Evolutionary conservation across 345 rosid species (phyloP).

Genomic region (Gossypium arboreum): DNA sequence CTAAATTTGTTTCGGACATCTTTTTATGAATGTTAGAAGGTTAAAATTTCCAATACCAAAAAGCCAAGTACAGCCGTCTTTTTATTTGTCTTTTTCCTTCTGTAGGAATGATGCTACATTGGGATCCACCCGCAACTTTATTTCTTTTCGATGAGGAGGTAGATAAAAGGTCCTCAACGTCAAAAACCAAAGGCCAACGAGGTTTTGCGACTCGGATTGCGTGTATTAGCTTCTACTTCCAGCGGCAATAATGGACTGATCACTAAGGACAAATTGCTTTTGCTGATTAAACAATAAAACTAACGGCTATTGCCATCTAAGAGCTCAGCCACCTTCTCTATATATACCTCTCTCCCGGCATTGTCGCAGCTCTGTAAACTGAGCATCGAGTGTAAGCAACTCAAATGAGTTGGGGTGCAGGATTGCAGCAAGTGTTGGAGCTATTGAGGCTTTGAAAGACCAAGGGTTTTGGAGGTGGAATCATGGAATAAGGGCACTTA

Average conservation of each 20-base stretch:
- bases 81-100: too few relatives aligned
- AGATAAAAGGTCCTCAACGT: neutral
- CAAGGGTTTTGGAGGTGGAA: constrained; percentile 59
- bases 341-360: neutral
- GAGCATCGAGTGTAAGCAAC: neutral
- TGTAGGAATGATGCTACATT: neutral
- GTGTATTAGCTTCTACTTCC: neutral
- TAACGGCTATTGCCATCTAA: neutral
- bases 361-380: neutral
- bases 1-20: neutral
- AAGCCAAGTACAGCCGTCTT: neutral
- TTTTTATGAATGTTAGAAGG: neutral
- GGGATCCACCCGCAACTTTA: neutral
- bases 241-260: neutral
- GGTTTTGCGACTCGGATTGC: neutral
- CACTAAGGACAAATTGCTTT: neutral
- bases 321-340: neutral
- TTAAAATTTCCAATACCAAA: neutral
- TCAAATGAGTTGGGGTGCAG: constrained; percentile 33
- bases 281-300: constrained; percentile 1
- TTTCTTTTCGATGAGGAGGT: neutral
- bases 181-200: neutral
- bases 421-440: constrained; percentile 45
- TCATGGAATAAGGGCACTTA: constrained; percentile 31
- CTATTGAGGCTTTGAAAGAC: constrained; percentile 56